Evolutionary conservation across 768 basidiomycete species (phyloP).

Genomic region (Leucocoprinus leucothites): DNA sequence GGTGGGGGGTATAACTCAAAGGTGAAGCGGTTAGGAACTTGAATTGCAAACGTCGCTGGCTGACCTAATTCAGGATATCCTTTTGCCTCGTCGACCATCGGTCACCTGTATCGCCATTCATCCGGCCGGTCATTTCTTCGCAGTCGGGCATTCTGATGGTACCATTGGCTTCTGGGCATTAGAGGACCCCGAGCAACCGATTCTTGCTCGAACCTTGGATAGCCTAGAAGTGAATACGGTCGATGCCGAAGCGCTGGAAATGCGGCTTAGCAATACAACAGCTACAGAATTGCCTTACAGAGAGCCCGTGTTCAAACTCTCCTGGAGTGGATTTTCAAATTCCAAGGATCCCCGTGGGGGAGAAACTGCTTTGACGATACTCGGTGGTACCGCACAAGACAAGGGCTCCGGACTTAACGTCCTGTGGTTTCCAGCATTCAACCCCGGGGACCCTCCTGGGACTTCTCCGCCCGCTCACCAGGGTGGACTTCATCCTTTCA

Average conservation of each 20-base stretch:
- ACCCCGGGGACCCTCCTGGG: conserved; percentile 43
- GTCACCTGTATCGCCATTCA: conserved; percentile 73
- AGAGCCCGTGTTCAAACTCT: conserved; percentile 84
- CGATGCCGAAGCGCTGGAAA: conserved; percentile 45
- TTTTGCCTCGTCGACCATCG: conserved; percentile 64
- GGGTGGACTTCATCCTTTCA: conserved; percentile 37
- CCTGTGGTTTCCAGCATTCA: conserved; percentile 66
- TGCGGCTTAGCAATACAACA: conserved; percentile 25
- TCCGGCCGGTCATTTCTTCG: conserved; percentile 74
- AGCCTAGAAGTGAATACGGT: conserved; percentile 50
- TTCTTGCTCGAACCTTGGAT: conserved; percentile 71
- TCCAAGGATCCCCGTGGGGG: conserved; percentile 63
- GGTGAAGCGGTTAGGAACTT: neutral
- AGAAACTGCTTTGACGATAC: conserved; percentile 68
- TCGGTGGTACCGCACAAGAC: conserved; percentile 66
- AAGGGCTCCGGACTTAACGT: conserved; percentile 63
- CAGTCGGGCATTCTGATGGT: conserved; percentile 79
- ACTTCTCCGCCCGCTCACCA: conserved; percentile 26
- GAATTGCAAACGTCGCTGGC: neutral
- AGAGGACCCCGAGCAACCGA: conserved; percentile 72
- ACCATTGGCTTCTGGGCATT: conserved; percentile 81
- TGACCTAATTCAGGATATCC: conserved; percentile 46
- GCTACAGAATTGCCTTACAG: conserved; percentile 22
- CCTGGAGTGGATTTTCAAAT: conserved; percentile 79
- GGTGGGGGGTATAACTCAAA: conserved; percentile 56